Base-by-base conservation (phyloP, 768 basidiomycete genomes). In the Infundibulicybe gibba region DNA sequence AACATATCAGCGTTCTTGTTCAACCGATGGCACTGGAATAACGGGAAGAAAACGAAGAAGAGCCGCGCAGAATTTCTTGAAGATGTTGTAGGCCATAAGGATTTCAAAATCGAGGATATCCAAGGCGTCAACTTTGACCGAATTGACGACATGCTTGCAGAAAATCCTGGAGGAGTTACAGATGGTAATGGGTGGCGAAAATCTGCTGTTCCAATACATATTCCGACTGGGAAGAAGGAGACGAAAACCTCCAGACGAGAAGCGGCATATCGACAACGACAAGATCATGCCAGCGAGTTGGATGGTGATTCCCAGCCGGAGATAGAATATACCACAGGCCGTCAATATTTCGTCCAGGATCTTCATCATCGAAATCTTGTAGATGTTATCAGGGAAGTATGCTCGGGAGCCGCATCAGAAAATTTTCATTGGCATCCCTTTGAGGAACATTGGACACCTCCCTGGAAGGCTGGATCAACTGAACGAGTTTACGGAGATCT, bases 381-480 rank as follows among this genome's bases (percentile, higher is more conserved):
- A 16, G 48, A 57, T 10, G 44, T 44, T 45, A 13, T 55, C 21
- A 41, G 31, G 19, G 49, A 55, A n/a, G 51, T 45, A 31, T 57
- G 51, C 44, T 53, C 46, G 37, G 52, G 57, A 16, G 34, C 46
- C 3, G 51, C 49, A 5, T 40, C 53, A 4, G 53, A 50, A 13
- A 38, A 49, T 15, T 64, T 62, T 43, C 63, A 65, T 41, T 58
- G 53, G 50, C 54, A 60, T 35, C 60, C 58, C 2, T 65, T 53
- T 40, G 48, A 59, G 31, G 57, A 62, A 43, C 49, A 45, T 20
- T 65, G 64, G 64, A 44, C 41, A 2, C 47, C 55, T 3, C 50
- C 49, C 9, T 52, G 53, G 50, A 41, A 54, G 17, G 15, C 43
- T 3, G n/a, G 25, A 20, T 34, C 33, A 20, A 25, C 44, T 16